Base-by-base conservation (phyloP, 2,329 filamentous ascomycete genomes). In the Bipolaris gigantea region DNA sequence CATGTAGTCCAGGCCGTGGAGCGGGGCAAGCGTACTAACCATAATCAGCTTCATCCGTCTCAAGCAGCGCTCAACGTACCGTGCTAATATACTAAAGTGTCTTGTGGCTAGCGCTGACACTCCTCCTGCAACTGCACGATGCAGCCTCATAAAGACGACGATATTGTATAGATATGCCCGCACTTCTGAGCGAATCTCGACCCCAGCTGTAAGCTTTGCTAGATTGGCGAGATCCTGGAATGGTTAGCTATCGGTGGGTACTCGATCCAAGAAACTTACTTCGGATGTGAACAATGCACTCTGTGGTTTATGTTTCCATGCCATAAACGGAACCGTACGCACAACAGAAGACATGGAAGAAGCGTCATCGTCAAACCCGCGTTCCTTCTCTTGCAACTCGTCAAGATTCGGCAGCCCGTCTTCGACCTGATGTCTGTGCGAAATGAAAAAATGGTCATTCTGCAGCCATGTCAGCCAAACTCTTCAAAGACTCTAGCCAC, bases 371-470 rank as follows among this genome's bases (percentile, higher is more conserved):
- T 70, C 65, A 27, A 43, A 56, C 15, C 60, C 34, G 7, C 40
- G 55, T 32, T 61, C 61, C 23, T 65, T 65, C 9, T 55, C 51
- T 47, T 63, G 59, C 8, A 64, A 40, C 33, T 90, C 87, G 55
- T 95, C 89, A 0, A 93, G 73, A 59, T 94, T 89, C 4, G 86
- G 81, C 57, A 92, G 88, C 0, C 88, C 90, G 69, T 93, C 85
- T 1, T 81, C 78, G 4, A 83, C 80, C 53, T 87, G 83, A 66
- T 97, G 92, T 77, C 87, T 90, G 73, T 97, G 92, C 0, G 90
- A 93, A 53, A 97, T 86, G 70, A 92, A 90, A 62, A 97, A 88
- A 60, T 89, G 85, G 55, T 97, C 91, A 65, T 92, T 95, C 73
- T 90, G 82, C 86, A 82, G 8, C 30, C 74, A 75, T 19, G 79